phyloP scores from a whole-genome alignment of 352 stramenopile species.

The Blastocystis sp. region DNA sequence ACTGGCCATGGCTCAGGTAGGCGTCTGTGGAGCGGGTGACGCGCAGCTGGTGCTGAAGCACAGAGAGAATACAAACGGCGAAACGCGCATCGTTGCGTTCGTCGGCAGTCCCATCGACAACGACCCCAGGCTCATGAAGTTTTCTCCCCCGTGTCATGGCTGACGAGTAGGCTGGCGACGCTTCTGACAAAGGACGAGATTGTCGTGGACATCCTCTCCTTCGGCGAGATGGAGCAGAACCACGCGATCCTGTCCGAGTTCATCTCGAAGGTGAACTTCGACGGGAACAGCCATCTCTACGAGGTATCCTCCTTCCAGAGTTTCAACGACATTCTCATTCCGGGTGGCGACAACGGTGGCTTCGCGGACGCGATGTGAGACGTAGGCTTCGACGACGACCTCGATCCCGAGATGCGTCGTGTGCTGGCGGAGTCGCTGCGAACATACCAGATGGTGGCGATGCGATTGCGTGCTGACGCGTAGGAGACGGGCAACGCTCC shows the following conservation, averaged over 20 bases:
- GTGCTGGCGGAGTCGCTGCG: conserved; percentile 55
- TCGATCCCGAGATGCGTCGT: conserved; percentile 58
- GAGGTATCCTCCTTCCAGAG: conserved; percentile 45
- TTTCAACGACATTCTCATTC: conserved; percentile 29
- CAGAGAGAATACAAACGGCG: conserved; percentile 59
- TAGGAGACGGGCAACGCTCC: background rate
- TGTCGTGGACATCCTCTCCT: conserved; percentile 57
- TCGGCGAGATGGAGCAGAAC: conserved; percentile 55
- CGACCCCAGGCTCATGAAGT: conserved; percentile 41
- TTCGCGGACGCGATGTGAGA: background rate
- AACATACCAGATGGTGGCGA: conserved; percentile 37
- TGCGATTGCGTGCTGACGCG: background rate
- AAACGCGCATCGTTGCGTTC: conserved; percentile 63
- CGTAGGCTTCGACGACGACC: conserved; percentile 10
- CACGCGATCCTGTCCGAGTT: conserved; percentile 3
- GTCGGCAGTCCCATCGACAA: conserved; percentile 53
- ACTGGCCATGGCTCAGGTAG: conserved; percentile 58
- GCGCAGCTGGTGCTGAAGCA: conserved; percentile 58
- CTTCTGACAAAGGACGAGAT: conserved; percentile 55
- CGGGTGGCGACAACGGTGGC: background rate
- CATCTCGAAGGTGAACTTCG: conserved; percentile 61
- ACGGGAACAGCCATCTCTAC: conserved; percentile 59
- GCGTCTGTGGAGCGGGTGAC: background rate
- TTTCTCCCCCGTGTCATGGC: no score
- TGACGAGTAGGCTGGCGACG: conserved; percentile 4